phyloP scores from a whole-genome alignment of 2,329 filamentous ascomycete genomes.

The Cytospora piceae region DNA sequence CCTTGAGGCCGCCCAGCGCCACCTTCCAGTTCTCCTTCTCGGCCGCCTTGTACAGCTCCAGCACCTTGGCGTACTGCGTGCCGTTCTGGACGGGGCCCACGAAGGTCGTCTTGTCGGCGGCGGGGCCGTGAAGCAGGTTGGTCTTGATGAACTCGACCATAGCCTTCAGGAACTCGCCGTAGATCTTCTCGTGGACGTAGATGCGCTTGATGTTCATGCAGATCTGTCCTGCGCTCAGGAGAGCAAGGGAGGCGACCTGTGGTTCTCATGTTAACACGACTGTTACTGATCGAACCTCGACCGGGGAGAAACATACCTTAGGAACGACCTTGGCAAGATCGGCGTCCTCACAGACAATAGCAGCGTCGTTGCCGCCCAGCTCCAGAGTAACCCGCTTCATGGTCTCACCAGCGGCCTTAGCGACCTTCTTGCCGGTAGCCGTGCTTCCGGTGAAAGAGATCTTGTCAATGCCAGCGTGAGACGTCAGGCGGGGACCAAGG shows the following conservation, averaged over 20 bases:
- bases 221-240: slow-evolving; percentile 60
- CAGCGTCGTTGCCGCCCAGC: slow-evolving; percentile 43
- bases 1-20: slow-evolving; percentile 46
- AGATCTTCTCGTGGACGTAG: slow-evolving; percentile 55
- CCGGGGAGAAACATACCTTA: slow-evolving; percentile 10
- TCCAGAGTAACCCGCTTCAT: slow-evolving; percentile 53
- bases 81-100: slow-evolving; percentile 62
- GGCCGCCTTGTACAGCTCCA: slow-evolving; percentile 53
- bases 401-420: slow-evolving; percentile 46
- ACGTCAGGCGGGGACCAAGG: slow-evolving; percentile 61
- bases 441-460: slow-evolving; percentile 67
- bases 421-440: slow-evolving; percentile 42
- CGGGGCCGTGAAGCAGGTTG: slow-evolving; percentile 46
- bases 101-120: slow-evolving; percentile 44
- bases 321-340: slow-evolving; percentile 46
- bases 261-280: not conserved
- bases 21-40: slow-evolving; percentile 52
- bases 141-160: slow-evolving; percentile 49
- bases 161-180: slow-evolving; percentile 49
- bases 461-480: slow-evolving; percentile 64
- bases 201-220: slow-evolving; percentile 56
- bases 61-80: slow-evolving; percentile 61
- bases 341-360: slow-evolving; percentile 49
- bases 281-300: too few relatives aligned
- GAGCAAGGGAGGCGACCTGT: slow-evolving; percentile 51